Percentiles rank a stretch among this genome's conserved stretches.
Conservation (phyloP, 495 filamentous ascomycete species). For the Penicillium angulare region DNA sequence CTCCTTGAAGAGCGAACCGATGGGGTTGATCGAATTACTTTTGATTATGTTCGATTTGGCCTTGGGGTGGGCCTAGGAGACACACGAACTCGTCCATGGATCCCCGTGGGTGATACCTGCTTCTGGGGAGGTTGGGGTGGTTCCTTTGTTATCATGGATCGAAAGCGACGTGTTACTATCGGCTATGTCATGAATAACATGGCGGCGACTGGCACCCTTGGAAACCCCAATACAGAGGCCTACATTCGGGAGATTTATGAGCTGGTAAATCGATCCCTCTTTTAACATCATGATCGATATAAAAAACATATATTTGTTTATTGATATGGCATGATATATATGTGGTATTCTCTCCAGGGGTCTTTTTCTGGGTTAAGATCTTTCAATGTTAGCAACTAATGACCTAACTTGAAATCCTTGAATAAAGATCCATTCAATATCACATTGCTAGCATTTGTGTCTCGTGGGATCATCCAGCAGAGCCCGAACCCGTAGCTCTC, state of each 20-base stretch:
- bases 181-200: slow-evolving; percentile 47
- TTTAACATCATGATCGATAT: not conserved
- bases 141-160: slow-evolving; percentile 42
- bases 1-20: slow-evolving; percentile 37
- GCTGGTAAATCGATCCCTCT: slow-evolving; percentile 10
- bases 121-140: slow-evolving; percentile 48
- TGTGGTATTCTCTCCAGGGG: too few species aligned
- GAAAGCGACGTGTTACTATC: slow-evolving; percentile 38
- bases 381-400: too few species aligned
- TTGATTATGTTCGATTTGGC: slow-evolving; percentile 26
- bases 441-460: too few species aligned
- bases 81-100: slow-evolving; percentile 17
- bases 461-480: too few species aligned
- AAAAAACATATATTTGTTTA: too few species aligned
- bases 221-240: slow-evolving; percentile 26
- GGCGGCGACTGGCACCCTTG: slow-evolving; percentile 19
- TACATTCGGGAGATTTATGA: slow-evolving; percentile 39
- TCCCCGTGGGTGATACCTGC: slow-evolving; percentile 30
- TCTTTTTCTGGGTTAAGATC: too few species aligned
- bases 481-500: too few species aligned
- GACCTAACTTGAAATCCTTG: too few species aligned
- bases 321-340: too few species aligned
- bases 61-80: slow-evolving; percentile 34
- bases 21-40: slow-evolving; percentile 33
- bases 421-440: too few species aligned